A percentile compares a stretch with the other conserved stretches of the same genome.
phyloP scores from a whole-genome alignment of 1,139 yeast species.

The Arxiozyma slooffiae region DNA sequence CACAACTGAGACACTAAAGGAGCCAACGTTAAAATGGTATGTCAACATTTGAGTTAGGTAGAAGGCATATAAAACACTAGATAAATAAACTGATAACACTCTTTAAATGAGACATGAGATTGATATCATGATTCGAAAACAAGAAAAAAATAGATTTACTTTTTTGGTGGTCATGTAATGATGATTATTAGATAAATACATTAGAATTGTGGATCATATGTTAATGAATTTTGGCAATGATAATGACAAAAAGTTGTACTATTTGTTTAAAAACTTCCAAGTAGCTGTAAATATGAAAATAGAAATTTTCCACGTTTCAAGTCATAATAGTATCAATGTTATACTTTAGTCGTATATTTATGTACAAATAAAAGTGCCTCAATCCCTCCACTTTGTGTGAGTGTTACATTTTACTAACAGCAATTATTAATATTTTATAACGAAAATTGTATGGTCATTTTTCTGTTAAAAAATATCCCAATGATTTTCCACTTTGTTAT shows the following conservation, averaged over 20 bases:
- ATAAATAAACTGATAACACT: background rate
- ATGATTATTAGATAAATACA: too few relatives aligned
- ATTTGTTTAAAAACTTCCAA: background rate
- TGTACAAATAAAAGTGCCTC: background rate
- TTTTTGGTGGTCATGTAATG: background rate
- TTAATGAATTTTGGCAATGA: background rate
- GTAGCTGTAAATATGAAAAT: too few relatives aligned
- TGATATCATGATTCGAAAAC: background rate
- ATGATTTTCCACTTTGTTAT: too few relatives aligned
- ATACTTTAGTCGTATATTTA: background rate
- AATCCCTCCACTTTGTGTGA: background rate
- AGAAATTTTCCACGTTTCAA: too few relatives aligned
- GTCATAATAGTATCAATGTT: too few relatives aligned
- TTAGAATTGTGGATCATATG: too few relatives aligned
- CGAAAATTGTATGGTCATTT: background rate
- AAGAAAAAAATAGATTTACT: too few relatives aligned
- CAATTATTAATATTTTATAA: too few relatives aligned
- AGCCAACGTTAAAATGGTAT: constrained; percentile 24
- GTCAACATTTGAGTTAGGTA: constrained; percentile 6
- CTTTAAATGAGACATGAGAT: too few relatives aligned
- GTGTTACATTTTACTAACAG: background rate
- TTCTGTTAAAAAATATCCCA: background rate
- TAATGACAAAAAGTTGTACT: too few relatives aligned
- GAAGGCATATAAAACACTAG: background rate
- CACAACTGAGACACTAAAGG: constrained; percentile 15